These are phyloP conservation scores for Spiraea crenata DNA, from an alignment of 331 rosid species.

Conservation along the genomic window DNA sequence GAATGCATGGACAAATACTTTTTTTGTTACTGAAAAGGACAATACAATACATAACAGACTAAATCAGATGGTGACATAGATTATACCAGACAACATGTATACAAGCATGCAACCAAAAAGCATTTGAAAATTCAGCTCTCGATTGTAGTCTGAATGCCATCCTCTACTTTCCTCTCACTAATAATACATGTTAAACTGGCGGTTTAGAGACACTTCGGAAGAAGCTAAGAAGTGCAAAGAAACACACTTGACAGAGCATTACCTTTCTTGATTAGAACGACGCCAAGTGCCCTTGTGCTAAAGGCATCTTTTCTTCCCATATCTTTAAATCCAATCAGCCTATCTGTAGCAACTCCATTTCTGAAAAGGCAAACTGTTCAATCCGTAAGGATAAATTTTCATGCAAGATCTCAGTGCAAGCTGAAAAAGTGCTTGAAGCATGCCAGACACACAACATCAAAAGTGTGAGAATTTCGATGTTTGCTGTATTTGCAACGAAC, in stretches of 20 bases:
- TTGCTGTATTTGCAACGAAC: not conserved
- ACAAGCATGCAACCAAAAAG: slow-evolving; percentile 29
- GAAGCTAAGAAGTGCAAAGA: not conserved
- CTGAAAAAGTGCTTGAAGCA: not conserved
- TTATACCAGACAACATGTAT: slow-evolving; percentile 14
- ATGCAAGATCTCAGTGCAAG: not conserved
- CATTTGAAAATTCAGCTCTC: slow-evolving; percentile 16
- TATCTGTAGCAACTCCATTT: slow-evolving; percentile 82
- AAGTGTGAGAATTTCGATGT: not conserved
- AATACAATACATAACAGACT: not conserved
- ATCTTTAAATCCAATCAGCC: slow-evolving; percentile 89
- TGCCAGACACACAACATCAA: not conserved
- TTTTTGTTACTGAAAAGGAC: not conserved
- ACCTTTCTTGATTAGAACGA: slow-evolving; percentile 80
- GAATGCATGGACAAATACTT: no score
- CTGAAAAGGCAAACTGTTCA: slow-evolving; percentile 32
- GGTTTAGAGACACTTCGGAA: slow-evolving; percentile 24
- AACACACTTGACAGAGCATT: slow-evolving; percentile 15
- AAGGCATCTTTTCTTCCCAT: slow-evolving; percentile 91
- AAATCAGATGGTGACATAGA: not conserved
- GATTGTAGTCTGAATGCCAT: not conserved
- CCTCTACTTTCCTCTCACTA: slow-evolving; percentile 53
- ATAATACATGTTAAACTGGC: slow-evolving; percentile 62
- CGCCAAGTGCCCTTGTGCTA: slow-evolving; percentile 52
- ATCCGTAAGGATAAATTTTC: not conserved